A percentile compares a stretch with the other conserved stretches of the same genome.
These are phyloP conservation scores for Lagenidium sp. DNA, from an alignment of 352 stramenopile genomes.

Conservation along the genomic window DNA sequence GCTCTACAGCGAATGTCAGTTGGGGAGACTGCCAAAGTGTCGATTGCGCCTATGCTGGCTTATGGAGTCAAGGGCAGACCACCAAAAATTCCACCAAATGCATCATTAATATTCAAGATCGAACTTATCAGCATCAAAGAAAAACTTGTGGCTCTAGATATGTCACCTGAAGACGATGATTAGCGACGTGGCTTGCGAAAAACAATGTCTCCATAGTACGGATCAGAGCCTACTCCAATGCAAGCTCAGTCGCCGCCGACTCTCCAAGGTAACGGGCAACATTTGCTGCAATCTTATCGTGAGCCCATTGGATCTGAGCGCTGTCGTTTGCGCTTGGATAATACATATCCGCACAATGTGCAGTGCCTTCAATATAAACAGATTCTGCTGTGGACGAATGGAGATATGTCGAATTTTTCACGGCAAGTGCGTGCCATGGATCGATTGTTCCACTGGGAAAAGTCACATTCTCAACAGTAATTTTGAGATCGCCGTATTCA, in stretches of 20 bases:
- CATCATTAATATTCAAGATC: constrained; percentile 70
- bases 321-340: constrained; percentile 48
- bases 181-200: no score
- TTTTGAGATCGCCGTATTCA: constrained; percentile 65
- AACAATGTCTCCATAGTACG: no score
- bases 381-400: constrained; percentile 40
- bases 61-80: constrained; percentile 65
- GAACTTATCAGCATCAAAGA: constrained; percentile 78
- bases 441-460: constrained; percentile 80
- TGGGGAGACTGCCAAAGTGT: constrained; percentile 57
- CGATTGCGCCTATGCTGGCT: constrained; percentile 47
- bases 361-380: constrained; percentile 76
- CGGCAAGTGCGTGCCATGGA: constrained; percentile 74
- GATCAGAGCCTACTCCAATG: constrained; percentile 5
- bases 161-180: no score
- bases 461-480: constrained; percentile 72
- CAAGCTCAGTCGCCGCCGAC: constrained; percentile 2
- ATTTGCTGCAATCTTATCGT: constrained; percentile 44
- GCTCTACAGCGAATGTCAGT: constrained; percentile 68
- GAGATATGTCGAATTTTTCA: constrained; percentile 58
- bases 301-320: constrained; percentile 48
- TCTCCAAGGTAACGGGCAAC: constrained; percentile 29
- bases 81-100: constrained; percentile 57
- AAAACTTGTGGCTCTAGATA: no score
- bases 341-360: constrained; percentile 81